Conservation (phyloP, 2,329 filamentous ascomycete species). For the Botrytis hyacinthi region DNA sequence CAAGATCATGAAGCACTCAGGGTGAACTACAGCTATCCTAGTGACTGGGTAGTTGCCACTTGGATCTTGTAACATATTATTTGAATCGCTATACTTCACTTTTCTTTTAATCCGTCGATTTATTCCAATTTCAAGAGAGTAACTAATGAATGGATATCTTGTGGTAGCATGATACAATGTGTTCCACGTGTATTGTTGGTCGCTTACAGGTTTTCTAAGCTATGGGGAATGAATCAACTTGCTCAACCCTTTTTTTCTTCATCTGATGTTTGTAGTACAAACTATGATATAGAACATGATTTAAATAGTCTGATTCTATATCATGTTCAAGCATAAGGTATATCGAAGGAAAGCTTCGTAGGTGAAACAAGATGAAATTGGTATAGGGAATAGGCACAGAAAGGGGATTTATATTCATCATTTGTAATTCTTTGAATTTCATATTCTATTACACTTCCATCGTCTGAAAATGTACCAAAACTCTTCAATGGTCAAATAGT, state of each 20-base stretch:
- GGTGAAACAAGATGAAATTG: background rate
- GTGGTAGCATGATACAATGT: background rate
- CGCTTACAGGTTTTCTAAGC: background rate
- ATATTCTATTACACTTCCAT: background rate
- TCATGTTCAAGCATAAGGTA: background rate
- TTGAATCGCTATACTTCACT: background rate
- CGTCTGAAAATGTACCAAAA: background rate
- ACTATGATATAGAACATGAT: background rate
- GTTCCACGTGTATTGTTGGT: background rate
- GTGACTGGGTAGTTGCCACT: background rate
- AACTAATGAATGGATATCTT: background rate
- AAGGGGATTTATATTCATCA: background rate
- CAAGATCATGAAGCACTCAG: background rate
- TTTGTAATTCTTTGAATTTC: background rate
- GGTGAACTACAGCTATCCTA: background rate
- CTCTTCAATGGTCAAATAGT: background rate
- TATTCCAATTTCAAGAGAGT: too few species aligned
- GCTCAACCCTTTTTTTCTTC: background rate
- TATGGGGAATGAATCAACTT: background rate
- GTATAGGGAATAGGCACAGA: background rate
- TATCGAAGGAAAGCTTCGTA: background rate
- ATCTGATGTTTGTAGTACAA: background rate
- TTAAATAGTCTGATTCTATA: accelerated
- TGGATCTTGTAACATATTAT: accelerated
- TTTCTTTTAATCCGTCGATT: background rate